A percentile compares a stretch with the other conserved stretches of the same genome.
Conservation (phyloP, 2,329 filamentous ascomycete genomes). For the Cercospora zeina region DNA sequence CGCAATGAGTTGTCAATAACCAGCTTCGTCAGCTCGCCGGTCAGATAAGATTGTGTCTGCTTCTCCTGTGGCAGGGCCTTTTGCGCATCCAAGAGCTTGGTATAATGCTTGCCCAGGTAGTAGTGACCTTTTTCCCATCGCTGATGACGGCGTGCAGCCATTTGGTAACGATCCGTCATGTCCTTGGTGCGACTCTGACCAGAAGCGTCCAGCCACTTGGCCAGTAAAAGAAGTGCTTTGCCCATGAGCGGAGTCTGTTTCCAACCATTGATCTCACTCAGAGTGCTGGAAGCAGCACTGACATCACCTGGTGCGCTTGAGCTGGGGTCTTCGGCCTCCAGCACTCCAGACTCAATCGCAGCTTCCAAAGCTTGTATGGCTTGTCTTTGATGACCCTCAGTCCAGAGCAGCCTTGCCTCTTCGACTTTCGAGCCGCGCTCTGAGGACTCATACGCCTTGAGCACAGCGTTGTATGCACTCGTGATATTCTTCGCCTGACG, state of each 20-base stretch:
- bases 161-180: slow-evolving; percentile 77
- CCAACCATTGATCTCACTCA: slow-evolving; percentile 35
- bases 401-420: slow-evolving; percentile 89
- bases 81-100: slow-evolving; percentile 90
- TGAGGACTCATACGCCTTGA: slow-evolving; percentile 81
- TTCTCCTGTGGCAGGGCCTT: slow-evolving; percentile 73
- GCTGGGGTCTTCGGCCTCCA: slow-evolving; percentile 46
- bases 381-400: slow-evolving; percentile 87
- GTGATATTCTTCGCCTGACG: slow-evolving; percentile 80
- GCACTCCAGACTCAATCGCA: slow-evolving; percentile 79
- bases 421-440: slow-evolving; percentile 90
- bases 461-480: slow-evolving; percentile 89
- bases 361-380: slow-evolving; percentile 88
- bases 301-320: slow-evolving; percentile 17
- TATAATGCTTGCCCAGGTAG: slow-evolving; percentile 94
- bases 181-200: slow-evolving; percentile 85
- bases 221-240: slow-evolving; percentile 80
- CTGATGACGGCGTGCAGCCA: slow-evolving; percentile 67
- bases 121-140: slow-evolving; percentile 98
- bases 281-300: slow-evolving; percentile 11
- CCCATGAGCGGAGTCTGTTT: slow-evolving; percentile 65
- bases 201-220: slow-evolving; percentile 95
- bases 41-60: slow-evolving; percentile 60
- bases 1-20: slow-evolving; percentile 93
- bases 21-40: slow-evolving; percentile 80